Conservation (phyloP, 805 yeast species). For the Wickerhamomyces alni region DNA sequence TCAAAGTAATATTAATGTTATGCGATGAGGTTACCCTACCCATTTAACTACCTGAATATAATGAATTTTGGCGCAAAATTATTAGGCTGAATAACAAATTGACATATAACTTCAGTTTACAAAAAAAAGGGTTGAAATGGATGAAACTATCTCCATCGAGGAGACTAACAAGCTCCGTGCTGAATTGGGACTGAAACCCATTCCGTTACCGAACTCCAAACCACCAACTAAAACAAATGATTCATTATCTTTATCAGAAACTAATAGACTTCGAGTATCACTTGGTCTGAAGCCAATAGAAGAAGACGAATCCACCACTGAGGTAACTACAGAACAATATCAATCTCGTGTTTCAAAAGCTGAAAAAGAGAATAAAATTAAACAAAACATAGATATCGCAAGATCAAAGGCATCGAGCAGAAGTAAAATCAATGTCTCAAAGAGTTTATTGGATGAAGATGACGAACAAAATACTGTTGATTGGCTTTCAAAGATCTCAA, state of each 20-base stretch:
- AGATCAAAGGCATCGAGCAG: constrained; percentile 11
- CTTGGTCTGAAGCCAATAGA: constrained; percentile 20
- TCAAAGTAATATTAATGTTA: too few relatives aligned
- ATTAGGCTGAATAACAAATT: too few relatives aligned
- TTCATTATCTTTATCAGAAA: constrained; percentile 12
- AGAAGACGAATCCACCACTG: neutral
- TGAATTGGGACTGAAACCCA: constrained; percentile 48
- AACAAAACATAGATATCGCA: constrained; percentile 10
- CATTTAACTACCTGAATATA: too few relatives aligned
- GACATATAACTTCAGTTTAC: too few relatives aligned
- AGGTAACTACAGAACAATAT: constrained; percentile 12
- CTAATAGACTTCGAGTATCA: constrained; percentile 18
- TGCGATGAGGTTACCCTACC: constrained; percentile 1
- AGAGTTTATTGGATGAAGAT: constrained; percentile 12
- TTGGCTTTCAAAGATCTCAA: constrained; percentile 20
- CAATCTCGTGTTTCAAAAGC: constrained; percentile 1
- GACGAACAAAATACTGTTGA: constrained; percentile 8
- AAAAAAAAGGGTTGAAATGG: neutral
- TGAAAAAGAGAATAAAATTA: constrained; percentile 9
- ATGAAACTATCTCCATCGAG: constrained; percentile 31
- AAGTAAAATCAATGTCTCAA: constrained; percentile 7
- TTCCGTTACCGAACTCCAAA: constrained; percentile 24
- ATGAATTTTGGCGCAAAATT: too few relatives aligned
- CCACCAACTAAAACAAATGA: neutral
- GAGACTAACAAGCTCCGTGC: constrained; percentile 52